Percentiles rank a stretch among this genome's conserved stretches.
These are phyloP conservation scores for Fusarium haematococcum DNA, from an alignment of 2,329 filamentous ascomycete genomes.

Conservation along the genomic window DNA sequence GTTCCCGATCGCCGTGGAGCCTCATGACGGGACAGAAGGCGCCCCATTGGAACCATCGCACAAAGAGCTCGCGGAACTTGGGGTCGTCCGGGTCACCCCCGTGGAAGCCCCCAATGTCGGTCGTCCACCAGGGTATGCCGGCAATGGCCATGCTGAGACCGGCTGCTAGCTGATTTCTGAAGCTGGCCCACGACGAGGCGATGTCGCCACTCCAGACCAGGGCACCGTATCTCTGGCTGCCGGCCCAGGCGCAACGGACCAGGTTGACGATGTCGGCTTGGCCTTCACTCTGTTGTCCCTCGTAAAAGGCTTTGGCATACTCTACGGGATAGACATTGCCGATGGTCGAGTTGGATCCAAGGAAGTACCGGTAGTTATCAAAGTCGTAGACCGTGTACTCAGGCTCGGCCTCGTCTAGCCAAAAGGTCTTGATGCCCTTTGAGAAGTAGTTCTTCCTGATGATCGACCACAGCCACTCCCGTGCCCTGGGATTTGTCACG, in stretches of 20 bases:
- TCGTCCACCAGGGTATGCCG: conserved; percentile 77
- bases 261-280: conserved; percentile 69
- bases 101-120: conserved; percentile 77
- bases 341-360: conserved; percentile 53
- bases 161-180: conserved; percentile 71
- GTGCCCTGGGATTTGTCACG: conserved; percentile 70
- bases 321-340: conserved; percentile 71
- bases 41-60: conserved; percentile 78
- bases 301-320: conserved; percentile 70
- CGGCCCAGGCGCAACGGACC: conserved; percentile 62
- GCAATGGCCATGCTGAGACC: conserved; percentile 75
- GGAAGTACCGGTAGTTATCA: conserved; percentile 66
- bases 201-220: conserved; percentile 77
- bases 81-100: conserved; percentile 69
- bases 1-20: conserved; percentile 74
- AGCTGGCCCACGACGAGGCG: conserved; percentile 70
- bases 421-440: conserved; percentile 73
- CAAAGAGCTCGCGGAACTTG: conserved; percentile 71
- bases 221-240: conserved; percentile 72
- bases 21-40: conserved; percentile 76
- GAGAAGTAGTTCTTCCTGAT: conserved; percentile 70
- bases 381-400: conserved; percentile 75
- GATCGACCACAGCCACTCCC: conserved; percentile 69
- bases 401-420: conserved; percentile 77
- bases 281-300: conserved; percentile 65